Conservation (phyloP, 2,329 filamentous ascomycete genomes). For the Nannizziopsis arthrosporioides region DNA sequence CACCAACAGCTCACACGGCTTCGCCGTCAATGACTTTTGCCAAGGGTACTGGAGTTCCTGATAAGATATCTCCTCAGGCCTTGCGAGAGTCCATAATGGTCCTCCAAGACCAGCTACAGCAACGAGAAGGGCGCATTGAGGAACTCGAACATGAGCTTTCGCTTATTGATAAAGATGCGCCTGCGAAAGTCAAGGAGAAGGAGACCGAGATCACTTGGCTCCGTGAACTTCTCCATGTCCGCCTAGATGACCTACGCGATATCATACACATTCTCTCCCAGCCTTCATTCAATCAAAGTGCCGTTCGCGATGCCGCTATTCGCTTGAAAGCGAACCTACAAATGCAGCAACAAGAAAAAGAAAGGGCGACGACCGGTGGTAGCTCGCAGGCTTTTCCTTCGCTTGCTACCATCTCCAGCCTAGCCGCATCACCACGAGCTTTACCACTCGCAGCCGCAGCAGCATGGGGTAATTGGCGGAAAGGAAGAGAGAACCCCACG, state of each 20-base stretch:
- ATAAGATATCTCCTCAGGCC: conserved; percentile 88
- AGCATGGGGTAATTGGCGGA: conserved; percentile 95
- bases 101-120: conserved; percentile 89
- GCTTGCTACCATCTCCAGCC: conserved; percentile 62
- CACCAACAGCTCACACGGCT: conserved; percentile 30
- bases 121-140: conserved; percentile 82
- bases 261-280: conserved; percentile 69
- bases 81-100: conserved; percentile 93
- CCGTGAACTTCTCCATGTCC: conserved; percentile 79
- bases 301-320: conserved; percentile 81
- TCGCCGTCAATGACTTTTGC: conserved; percentile 39
- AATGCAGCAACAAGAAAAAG: conserved; percentile 95
- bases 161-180: conserved; percentile 62
- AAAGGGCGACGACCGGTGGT: conserved; percentile 63
- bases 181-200: conserved; percentile 73
- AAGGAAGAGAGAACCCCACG: conserved; percentile 45
- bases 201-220: conserved; percentile 94
- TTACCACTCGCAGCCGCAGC: conserved; percentile 77
- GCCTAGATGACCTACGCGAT: conserved; percentile 83
- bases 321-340: conserved; percentile 86
- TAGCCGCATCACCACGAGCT: conserved; percentile 65
- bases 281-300: conserved; percentile 63
- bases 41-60: conserved; percentile 46
- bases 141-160: conserved; percentile 62
- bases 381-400: conserved; percentile 56